A percentile compares a stretch with the other conserved stretches of the same genome.
phyloP scores from a whole-genome alignment of 345 rosid species.

The Ceriops zippeliana region DNA sequence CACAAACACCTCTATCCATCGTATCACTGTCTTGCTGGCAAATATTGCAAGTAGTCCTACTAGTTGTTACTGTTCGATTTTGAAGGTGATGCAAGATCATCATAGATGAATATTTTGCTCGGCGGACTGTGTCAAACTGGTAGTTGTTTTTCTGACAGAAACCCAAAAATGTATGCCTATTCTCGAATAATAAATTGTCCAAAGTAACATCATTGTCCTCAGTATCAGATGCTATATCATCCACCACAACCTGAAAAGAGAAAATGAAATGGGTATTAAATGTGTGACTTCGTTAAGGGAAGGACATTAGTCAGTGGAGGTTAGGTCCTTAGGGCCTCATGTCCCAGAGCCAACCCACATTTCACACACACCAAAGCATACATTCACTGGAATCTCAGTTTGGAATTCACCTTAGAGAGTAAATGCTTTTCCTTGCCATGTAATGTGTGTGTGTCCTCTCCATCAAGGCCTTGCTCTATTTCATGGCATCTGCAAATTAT shows the following conservation, averaged over 20 bases:
- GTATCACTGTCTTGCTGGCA: constrained; percentile 35
- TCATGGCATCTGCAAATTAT: constrained; percentile 48
- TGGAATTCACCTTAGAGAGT: constrained; percentile 44
- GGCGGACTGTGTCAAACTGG: constrained; percentile 60
- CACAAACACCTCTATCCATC: constrained; percentile 29
- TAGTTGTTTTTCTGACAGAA: constrained; percentile 53
- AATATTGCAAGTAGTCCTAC: constrained; percentile 28
- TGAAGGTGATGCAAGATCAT: constrained; percentile 63
- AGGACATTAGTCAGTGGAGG: not conserved
- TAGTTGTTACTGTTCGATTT: constrained; percentile 16
- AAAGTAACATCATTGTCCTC: constrained; percentile 41
- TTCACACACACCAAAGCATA: not conserved
- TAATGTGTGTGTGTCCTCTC: constrained; percentile 25
- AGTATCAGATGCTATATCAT: constrained; percentile 39
- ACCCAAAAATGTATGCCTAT: constrained; percentile 47
- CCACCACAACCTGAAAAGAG: constrained; percentile 38
- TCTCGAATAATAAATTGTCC: constrained; percentile 43
- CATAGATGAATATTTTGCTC: constrained; percentile 75
- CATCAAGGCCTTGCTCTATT: constrained; percentile 24
- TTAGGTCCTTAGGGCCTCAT: too few relatives aligned
- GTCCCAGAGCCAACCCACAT: too few relatives aligned
- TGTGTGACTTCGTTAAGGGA: constrained; percentile 2
- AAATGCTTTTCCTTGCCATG: constrained; percentile 43
- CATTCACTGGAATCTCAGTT: not conserved
- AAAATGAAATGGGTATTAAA: not conserved